Evolutionary conservation across 2,329 filamentous ascomycete genomes (phyloP).

Genomic region (Ophiostoma triangulosporum): DNA sequence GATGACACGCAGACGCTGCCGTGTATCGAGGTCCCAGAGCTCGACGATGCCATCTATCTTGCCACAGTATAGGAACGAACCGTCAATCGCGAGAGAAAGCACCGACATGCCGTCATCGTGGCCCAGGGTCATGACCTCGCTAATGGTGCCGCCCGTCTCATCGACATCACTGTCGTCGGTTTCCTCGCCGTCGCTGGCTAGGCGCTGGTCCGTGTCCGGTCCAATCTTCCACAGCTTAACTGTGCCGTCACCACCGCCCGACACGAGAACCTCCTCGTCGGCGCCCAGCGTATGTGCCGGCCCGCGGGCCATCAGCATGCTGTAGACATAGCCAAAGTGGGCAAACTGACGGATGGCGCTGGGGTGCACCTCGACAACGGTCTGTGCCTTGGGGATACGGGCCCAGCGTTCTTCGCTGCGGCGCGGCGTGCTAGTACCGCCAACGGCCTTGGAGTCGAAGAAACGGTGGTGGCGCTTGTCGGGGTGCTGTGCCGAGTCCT

Average conservation of each 20-base stretch:
- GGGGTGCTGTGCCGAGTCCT: slow-evolving; percentile 55
- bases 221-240: slow-evolving; percentile 83
- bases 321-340: slow-evolving; percentile 91
- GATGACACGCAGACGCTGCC: slow-evolving; percentile 77
- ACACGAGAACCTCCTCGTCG: slow-evolving; percentile 71
- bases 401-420: slow-evolving; percentile 47
- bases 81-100: slow-evolving; percentile 72
- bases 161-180: slow-evolving; percentile 32
- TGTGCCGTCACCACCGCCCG: slow-evolving; percentile 82
- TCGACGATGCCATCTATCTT: slow-evolving; percentile 80
- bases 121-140: slow-evolving; percentile 54
- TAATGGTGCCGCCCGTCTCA: slow-evolving; percentile 45
- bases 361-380: slow-evolving; percentile 64
- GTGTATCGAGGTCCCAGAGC: slow-evolving; percentile 92
- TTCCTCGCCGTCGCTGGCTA: slow-evolving; percentile 25
- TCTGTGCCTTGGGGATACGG: slow-evolving; percentile 38
- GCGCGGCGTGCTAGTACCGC: slow-evolving; percentile 64
- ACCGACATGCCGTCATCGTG: slow-evolving; percentile 49
- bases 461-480: slow-evolving; percentile 72
- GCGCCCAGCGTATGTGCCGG: slow-evolving; percentile 51
- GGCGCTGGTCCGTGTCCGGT: slow-evolving; percentile 26
- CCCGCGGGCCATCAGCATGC: slow-evolving; percentile 76
- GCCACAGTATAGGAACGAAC: slow-evolving; percentile 84
- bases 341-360: slow-evolving; percentile 77
- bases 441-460: slow-evolving; percentile 81